Base-by-base conservation (phyloP, 768 basidiomycete genomes). In the Russula vinacea region DNA sequence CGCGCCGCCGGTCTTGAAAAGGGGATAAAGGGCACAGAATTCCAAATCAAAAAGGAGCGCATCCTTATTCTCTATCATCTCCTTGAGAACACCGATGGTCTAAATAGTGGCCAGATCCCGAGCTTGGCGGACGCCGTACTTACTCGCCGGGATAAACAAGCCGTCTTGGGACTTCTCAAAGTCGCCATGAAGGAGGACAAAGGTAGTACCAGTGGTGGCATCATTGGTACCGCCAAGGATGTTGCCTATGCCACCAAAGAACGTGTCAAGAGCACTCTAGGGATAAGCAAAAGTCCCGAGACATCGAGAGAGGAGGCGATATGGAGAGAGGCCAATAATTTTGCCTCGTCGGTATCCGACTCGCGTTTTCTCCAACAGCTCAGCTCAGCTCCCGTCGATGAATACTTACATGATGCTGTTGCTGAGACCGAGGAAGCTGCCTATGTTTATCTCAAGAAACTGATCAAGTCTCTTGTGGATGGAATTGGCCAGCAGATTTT, bases 361-460 rank as follows among this genome's bases (percentile, higher is more conserved):
- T 16, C 35, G 1, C 47, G 9, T 2, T 71, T 71, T 50, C 60
- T 71, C n/a, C 26, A 39, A 17, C 9, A 35, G 4, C 24, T 61
- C 0, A 37, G 33, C 2, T 11, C 10, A 1, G 40, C 42, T 5
- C 33, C 42, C 2, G n/a, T 10, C 4, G 9, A 11, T 3, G 56
- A 57, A 5, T 42, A 4, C 39, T 50, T 59, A 13, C 40, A 22
- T 13, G 53, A 60, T 2, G 40, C 56, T 5, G 37, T 57, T 0
- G n/a, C n/a, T 2, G 55, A 62, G 8, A 58, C 47, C 3, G 40
- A 62, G 44, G 33, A 33, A 35, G 26, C 29, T 0, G 69, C 69
- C 1, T 53, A 39, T 10, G 8, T 40, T 19, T 55, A 62, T 44
- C 58, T 71, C 16, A 9, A n/a, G 16, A 40, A 33, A 8, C 24